phyloP scores from a whole-genome alignment of 306 rosid genomes.

The Gleditsia sinensis region DNA sequence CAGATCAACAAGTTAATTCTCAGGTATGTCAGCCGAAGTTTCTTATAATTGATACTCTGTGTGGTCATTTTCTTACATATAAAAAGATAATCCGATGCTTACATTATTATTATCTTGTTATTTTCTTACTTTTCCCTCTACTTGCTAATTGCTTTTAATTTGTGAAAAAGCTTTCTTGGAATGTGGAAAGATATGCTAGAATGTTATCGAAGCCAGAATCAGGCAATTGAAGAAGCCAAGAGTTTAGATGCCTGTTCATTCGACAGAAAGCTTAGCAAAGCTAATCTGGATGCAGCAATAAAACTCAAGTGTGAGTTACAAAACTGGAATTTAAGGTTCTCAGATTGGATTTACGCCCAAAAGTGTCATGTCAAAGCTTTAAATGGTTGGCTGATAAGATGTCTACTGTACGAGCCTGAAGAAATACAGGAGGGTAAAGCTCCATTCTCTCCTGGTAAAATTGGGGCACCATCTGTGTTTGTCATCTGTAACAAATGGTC shows the following conservation, averaged over 20 bases:
- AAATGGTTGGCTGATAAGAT: constrained; percentile 75
- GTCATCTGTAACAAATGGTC: constrained; percentile 76
- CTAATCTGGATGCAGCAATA: constrained; percentile 57
- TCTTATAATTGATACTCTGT: too few species aligned
- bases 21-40: constrained; percentile 48
- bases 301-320: constrained; percentile 66
- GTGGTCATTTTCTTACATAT: not conserved
- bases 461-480: constrained; percentile 70
- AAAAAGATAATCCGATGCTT: too few species aligned
- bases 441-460: constrained; percentile 56
- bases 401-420: constrained; percentile 62
- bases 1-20: constrained; percentile 62
- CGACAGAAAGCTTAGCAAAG: constrained; percentile 38
- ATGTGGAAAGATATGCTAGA: constrained; percentile 88
- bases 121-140: not conserved
- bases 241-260: constrained; percentile 41
- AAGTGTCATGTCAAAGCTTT: constrained; percentile 66
- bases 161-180: constrained; percentile 51
- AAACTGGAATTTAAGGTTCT: constrained; percentile 67
- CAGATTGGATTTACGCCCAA: constrained; percentile 65
- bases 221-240: constrained; percentile 51
- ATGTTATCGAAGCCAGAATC: constrained; percentile 61
- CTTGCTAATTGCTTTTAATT: constrained; percentile 14
- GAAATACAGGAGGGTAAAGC: constrained; percentile 42
- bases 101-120: too few species aligned